These are phyloP conservation scores for Sisymbrium irio DNA, from an alignment of 345 rosid species.

Conservation along the genomic window DNA sequence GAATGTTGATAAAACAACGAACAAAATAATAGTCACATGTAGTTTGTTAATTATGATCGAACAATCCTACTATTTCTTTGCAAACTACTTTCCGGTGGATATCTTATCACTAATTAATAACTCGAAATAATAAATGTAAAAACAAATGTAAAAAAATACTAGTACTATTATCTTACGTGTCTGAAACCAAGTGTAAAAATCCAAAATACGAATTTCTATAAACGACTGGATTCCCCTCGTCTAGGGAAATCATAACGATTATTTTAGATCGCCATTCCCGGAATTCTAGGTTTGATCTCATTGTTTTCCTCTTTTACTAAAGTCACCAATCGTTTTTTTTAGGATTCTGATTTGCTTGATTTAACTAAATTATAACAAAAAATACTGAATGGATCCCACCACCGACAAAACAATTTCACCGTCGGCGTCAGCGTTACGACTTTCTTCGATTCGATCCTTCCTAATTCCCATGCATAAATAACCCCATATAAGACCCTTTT, in stretches of 20 bases:
- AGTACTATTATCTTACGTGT: neutral
- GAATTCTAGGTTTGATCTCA: conserved; percentile 5
- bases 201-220: neutral
- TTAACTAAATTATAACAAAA: neutral
- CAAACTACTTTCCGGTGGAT: neutral
- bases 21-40: conserved; percentile 19
- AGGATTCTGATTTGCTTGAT: neutral
- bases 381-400: conserved; percentile 20
- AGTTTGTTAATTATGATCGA: conserved; percentile 9
- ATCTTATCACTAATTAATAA: neutral
- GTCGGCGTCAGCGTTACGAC: neutral
- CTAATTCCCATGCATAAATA: neutral
- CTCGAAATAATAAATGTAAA: neutral
- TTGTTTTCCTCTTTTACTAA: conserved; percentile 4
- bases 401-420: conserved; percentile 33
- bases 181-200: neutral
- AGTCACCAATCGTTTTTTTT: conserved; percentile 20
- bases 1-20: neutral
- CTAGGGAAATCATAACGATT: neutral
- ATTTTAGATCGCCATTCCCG: neutral
- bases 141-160: neutral
- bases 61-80: neutral
- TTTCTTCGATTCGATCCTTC: neutral
- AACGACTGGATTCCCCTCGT: neutral
- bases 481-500: neutral